phyloP scores from a whole-genome alignment of 768 basidiomycete genomes.

The Dioszegia hungarica region DNA sequence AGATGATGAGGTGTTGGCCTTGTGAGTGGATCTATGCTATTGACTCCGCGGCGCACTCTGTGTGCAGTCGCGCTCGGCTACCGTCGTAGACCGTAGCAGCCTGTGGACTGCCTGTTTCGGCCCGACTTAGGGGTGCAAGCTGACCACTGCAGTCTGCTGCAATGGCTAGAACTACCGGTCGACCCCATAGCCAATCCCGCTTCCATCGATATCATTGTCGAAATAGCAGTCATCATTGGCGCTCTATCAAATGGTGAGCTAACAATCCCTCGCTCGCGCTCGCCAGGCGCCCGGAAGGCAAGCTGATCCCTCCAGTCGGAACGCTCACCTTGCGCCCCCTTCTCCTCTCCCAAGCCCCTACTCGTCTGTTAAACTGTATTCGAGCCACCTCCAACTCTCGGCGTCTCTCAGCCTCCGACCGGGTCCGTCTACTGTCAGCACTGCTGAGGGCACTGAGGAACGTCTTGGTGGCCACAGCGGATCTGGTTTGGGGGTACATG shows the following conservation, averaged over 20 bases:
- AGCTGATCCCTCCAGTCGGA: constrained; percentile 25
- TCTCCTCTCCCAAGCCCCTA: constrained; percentile 19
- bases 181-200: neutral
- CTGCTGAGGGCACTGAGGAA: constrained; percentile 41
- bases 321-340: constrained; percentile 32
- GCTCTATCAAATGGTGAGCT: constrained; percentile 41
- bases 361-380: constrained; percentile 19
- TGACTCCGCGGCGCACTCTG: constrained; percentile 3
- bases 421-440: constrained; percentile 27
- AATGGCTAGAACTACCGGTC: neutral
- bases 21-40: constrained; percentile 18
- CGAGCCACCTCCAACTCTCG: neutral
- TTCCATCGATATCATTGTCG: constrained; percentile 31
- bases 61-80: too few species aligned
- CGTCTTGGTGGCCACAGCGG: constrained; percentile 37
- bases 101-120: too few species aligned
- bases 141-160: constrained; percentile 4
- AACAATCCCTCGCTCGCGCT: too few species aligned
- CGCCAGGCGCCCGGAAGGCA: neutral
- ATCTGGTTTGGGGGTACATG: constrained; percentile 44
- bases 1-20: constrained; percentile 22
- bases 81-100: too few species aligned
- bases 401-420: neutral
- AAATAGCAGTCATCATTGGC: constrained; percentile 44
- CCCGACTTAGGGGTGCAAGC: too few species aligned